Evolutionary conservation across 2,329 filamentous ascomycete genomes (phyloP).

Genomic region (Aspergillus eucalypticola): DNA sequence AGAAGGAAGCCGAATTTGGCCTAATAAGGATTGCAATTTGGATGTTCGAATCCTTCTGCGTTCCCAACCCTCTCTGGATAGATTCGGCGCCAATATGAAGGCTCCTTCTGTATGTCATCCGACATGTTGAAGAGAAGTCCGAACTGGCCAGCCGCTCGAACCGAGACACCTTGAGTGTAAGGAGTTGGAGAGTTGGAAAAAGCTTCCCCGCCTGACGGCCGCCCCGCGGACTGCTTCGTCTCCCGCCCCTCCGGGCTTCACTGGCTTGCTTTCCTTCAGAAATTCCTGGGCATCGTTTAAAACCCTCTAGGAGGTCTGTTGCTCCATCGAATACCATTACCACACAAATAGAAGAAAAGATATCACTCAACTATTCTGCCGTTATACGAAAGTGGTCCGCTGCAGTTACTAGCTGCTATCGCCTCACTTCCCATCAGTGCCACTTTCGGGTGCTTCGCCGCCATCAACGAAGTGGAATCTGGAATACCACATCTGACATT

Average conservation of each 20-base stretch:
- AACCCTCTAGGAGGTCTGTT: background rate
- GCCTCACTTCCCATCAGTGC: background rate
- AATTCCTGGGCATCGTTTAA: background rate
- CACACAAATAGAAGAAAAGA: too few relatives aligned
- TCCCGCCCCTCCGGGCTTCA: background rate
- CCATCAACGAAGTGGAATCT: background rate
- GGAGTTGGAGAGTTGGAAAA: background rate
- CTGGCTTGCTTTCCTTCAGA: background rate
- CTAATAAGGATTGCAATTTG: background rate
- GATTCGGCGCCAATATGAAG: background rate
- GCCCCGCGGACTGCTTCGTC: background rate
- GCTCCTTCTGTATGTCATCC: background rate
- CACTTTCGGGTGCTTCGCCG: background rate
- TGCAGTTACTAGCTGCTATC: too few relatives aligned
- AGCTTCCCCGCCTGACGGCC: constrained; percentile 7
- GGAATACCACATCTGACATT: background rate
- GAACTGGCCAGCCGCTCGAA: background rate
- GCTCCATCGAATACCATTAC: background rate
- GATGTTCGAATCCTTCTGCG: too few relatives aligned
- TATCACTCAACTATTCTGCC: too few relatives aligned
- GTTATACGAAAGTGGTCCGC: too few relatives aligned
- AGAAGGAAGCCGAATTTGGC: background rate
- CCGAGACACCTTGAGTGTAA: background rate
- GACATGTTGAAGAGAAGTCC: background rate
- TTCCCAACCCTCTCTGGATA: too few relatives aligned